phyloP scores from a whole-genome alignment of 345 rosid genomes.

The Citrus sinensis region DVS_A1.0 CM039167.1:16613001-16613500 shows the following conservation, averaged over 20 bases:
- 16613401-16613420: neutral
- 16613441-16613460: neutral
- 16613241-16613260: neutral
- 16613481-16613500: neutral
- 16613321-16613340: neutral
- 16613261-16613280: neutral
- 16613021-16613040: neutral
- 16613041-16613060: neutral
- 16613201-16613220: neutral
- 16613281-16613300: neutral
- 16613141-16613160: neutral
- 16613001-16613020: neutral
- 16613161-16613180: neutral
- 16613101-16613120: neutral
- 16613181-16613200: neutral
- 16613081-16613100: neutral
- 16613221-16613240: neutral
- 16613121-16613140: neutral
- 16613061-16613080: neutral
- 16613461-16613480: neutral
- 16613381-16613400: neutral
- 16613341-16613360: neutral
- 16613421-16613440: neutral
- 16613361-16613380: neutral
- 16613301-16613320: neutral